Evolutionary conservation across 805 yeast species (phyloP).

Genomic region (Candida caryicola): DNA sequence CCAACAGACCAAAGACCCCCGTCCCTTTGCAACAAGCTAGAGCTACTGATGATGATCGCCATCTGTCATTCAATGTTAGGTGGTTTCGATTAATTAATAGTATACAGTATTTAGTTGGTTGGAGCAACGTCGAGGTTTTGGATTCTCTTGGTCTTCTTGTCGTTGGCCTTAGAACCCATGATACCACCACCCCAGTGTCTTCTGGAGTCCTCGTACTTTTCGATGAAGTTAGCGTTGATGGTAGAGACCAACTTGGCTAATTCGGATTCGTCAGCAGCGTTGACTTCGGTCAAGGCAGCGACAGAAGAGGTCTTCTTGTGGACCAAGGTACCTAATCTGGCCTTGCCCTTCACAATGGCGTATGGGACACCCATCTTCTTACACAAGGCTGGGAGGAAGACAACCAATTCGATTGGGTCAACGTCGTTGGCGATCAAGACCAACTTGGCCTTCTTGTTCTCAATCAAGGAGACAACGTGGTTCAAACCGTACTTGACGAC

Average conservation of each 20-base stretch:
- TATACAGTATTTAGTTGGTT: constrained; percentile 4
- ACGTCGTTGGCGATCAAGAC: constrained; percentile 98
- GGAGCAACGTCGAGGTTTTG: constrained; percentile 45
- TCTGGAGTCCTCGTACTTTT: constrained; percentile 92
- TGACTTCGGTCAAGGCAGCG: constrained; percentile 95
- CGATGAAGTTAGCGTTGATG: constrained; percentile 87
- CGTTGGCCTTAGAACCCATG: constrained; percentile 91
- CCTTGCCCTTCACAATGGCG: constrained; percentile 45
- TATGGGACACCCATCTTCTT: constrained; percentile 98
- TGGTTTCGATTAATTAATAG: constrained; percentile 1
- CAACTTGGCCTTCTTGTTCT: constrained; percentile 97
- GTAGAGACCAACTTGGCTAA: constrained; percentile 90
- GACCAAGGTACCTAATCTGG: constrained; percentile 55
- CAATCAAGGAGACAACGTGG: constrained; percentile 96
- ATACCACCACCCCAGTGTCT: constrained; percentile 99
- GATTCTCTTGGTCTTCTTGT: constrained; percentile 74
- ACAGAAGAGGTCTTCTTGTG: constrained; percentile 98
- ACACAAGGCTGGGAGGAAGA: constrained; percentile 97
- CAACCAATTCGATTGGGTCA: constrained; percentile 97
- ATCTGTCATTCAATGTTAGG: background rate
- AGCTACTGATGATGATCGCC: too few relatives aligned
- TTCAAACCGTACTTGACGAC: constrained; percentile 97
- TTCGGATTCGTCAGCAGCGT: constrained; percentile 90
- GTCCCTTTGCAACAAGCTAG: too few relatives aligned
- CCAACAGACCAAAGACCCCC: too few relatives aligned